Base-by-base conservation (phyloP, 2,329 filamentous ascomycete genomes). In the Aureobasidium sp. region DNA sequence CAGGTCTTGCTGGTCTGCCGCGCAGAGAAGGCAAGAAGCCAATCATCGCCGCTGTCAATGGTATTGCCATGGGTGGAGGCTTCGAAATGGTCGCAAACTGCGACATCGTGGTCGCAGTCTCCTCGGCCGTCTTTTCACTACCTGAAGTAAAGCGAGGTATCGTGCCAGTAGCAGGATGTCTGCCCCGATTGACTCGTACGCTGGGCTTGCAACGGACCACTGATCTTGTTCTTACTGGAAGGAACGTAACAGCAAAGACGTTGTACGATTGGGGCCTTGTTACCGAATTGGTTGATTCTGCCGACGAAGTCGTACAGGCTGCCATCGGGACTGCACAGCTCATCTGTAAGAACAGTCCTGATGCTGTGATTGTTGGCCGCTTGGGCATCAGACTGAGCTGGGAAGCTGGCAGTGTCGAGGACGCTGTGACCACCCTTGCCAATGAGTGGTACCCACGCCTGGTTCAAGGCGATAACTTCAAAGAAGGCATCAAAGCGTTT, bases 1-100 rank as follows among this genome's bases (percentile, higher is more conserved):
- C 67, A 1, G 80, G 80, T 0, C 80, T 81, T 61, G 74, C 70
- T 32, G 81, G 79, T 0, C 62, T 85, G 12, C 79, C 76, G 35
- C 69, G 76, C 35, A 70, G 81, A 11, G 65, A 66, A 11, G 81
- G 81, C 0, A 81, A 79, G 69, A 82, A 82, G 64, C 79, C 79
- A 1, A 71, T 82, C 40, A 78, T 82, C 62, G 78, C 77, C 7
- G 79, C 79, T 2, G 77, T 81, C 3, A 82, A 81, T 64, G 79
- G 79, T 0, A 72, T 76, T 56, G 77, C 77, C 1, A 67, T 79
- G 41, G 79, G 79, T 0, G 79, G 79, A 4, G 79, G 79, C 0
- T 80, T 79, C 58, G 79, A 81, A 65, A 76, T 79, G 59, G 71
- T 73, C 7, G 64, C 79, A 51, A 77, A 77, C 45, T 79, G 76